A percentile compares a stretch with the other conserved stretches of the same genome.
phyloP scores from a whole-genome alignment of 148 eudicot species.

The Chenopodium album region DNA sequence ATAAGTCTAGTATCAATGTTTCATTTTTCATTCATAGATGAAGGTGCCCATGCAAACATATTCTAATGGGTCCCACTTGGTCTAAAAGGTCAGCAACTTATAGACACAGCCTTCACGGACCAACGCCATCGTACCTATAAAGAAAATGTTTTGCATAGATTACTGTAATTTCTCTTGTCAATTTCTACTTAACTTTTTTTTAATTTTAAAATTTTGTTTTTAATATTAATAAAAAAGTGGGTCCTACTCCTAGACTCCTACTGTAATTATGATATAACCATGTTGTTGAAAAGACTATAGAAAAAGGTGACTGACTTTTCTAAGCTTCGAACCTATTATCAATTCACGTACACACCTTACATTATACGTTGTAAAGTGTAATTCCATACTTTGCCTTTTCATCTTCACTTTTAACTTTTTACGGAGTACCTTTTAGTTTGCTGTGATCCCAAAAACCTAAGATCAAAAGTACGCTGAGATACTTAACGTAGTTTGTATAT shows the following conservation, averaged over 20 bases:
- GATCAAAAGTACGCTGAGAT: too few relatives aligned
- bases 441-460: neutral
- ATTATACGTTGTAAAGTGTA: neutral
- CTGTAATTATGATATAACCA: conserved; percentile 34
- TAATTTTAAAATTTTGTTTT: too few relatives aligned
- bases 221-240: too few relatives aligned
- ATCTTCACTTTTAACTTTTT: neutral
- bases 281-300: conserved; percentile 26
- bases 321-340: conserved; percentile 4
- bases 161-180: neutral
- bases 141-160: neutral
- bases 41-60: conserved; percentile 20
- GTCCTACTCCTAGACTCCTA: neutral
- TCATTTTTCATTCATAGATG: conserved; percentile 12
- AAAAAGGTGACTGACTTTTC: conserved; percentile 25
- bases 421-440: neutral
- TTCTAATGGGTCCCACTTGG: conserved; percentile 16
- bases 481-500: too few relatives aligned
- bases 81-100: conserved; percentile 12
- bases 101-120: conserved; percentile 30
- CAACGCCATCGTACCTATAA: conserved; percentile 10
- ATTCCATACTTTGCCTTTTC: conserved; percentile 27
- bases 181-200: neutral
- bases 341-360: conserved; percentile 2
- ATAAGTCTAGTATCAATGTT: neutral